Base-by-base conservation (phyloP, 176 grass and related monocot genomes). In the Oryza officinalis region DNA sequence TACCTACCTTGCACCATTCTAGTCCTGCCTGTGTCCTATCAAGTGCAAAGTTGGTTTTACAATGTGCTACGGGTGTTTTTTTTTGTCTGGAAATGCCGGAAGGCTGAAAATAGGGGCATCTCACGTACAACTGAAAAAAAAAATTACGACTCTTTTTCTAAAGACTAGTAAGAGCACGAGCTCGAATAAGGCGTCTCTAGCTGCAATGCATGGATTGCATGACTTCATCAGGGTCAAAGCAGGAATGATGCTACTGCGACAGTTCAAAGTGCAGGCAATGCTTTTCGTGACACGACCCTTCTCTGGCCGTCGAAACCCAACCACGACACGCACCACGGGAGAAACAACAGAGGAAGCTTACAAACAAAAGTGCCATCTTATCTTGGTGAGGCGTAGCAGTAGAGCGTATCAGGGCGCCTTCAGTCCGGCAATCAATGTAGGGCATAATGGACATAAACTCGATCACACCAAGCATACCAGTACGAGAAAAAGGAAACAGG, bases 241-340 rank as follows among this genome's bases (percentile, higher is more conserved):
- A 47, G 1, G 63, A 35, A 76, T 46, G 64, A 80, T 80, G 7
- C 43, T 27, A 7, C 12, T 5, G 27, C 52, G 52, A 22, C 64
- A 31, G 25, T 69, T 74, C 45, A 33, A 46, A 67, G 80, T 10
- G 87, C 47, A 25, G 57, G 23, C 57, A 40, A 33, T 22, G 76
- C 79, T 67, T 78, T 72, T 81, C 28, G 26, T 80, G 77, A 41
- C n/a, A 65, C 65, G 85, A 69, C 70, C 46, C 47, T 61, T 61
- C 26, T 75, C 78, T 1, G 17, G 77, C 64, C 82, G 28, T 69
- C 76, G 63, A 60, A 76, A 59, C 69, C 69, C 61, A 84, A 22
- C 68, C 10, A 75, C 41, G 23, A 26, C 35, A 49, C 70, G 40
- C 64, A 22, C 76, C 47, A 76, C 50, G 52, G 27, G 17, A 38